Evolutionary conservation across 352 stramenopile genomes (phyloP), one percentile per base, ranked within the genome.

Genomic region (Globisporangium nagaii): DNA sequence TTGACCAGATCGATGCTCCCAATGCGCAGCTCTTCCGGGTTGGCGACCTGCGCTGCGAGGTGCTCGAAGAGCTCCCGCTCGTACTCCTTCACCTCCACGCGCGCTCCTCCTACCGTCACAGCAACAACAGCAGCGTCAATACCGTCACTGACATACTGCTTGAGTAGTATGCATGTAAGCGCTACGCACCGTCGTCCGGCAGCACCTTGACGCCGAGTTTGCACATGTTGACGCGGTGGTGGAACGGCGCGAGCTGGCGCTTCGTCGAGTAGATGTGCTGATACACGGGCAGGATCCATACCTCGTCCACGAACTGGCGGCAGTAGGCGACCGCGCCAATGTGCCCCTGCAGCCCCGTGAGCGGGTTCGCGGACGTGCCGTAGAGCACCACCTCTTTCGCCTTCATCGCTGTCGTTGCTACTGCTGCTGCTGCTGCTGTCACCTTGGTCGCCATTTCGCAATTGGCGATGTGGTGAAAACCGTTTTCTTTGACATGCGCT

Each of bases 281-380:
- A 60, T 90, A 96, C 51, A 96, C 87, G 10, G 87, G 87, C 47
- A 96, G 46, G n/a, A 96, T 52, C 87, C 87, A 96, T 34, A 96
- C 70, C 64, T 96, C 80, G 53, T 96, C 86, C 46, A 88, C 93
- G 31, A 83, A 50, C 24, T 53, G 24, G 11, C 63, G 70, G 47
- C 72, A 89, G 60, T 86, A 73, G 43, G 77, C 60, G 19, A 94
- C 71, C 15, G 90, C 70, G 30, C 87, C 86, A 76, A 90, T 85
- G 76, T 96, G 87, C 20, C 84, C 87, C 31, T 60, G 50, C 51
- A 64, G 44, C 10, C 77, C 83, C 34, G 75, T 90, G 10, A 83
- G 82, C 24, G 87, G 87, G 69, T 96, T 95, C 4, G 81, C 87
- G 36, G 87, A 96, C 56, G 75, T 81, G 49, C 86, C 86, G 47